These are phyloP conservation scores for Coccomyxa sp. DNA, from an alignment of 139 green algal genomes.

Conservation along the genomic window DNA sequence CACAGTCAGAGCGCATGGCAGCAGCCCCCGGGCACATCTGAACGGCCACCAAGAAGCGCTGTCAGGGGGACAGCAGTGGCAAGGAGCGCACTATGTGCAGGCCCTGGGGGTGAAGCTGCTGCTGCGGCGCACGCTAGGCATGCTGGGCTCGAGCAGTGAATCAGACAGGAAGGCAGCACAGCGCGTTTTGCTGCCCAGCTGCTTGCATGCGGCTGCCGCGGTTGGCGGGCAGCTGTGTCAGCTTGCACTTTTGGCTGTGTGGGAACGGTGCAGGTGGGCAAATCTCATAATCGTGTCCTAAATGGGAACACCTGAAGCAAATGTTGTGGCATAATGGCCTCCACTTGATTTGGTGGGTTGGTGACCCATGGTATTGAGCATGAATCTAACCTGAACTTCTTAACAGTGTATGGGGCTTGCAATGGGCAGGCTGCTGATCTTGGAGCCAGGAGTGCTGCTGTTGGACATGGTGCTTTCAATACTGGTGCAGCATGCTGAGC, in stretches of 20 bases:
- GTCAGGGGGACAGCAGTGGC: neutral
- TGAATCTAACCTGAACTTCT: too few species aligned
- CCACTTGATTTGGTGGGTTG: too few species aligned
- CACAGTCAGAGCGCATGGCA: too few species aligned
- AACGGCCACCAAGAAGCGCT: too few species aligned
- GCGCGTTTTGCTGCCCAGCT: neutral
- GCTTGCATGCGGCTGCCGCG: neutral
- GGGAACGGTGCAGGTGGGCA: constrained; percentile 5
- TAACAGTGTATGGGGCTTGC: too few species aligned
- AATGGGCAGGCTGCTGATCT: too few species aligned
- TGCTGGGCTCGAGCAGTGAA: neutral
- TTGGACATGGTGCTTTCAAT: too few species aligned
- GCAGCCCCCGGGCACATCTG: too few species aligned
- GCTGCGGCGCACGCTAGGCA: neutral
- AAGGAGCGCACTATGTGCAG: neutral
- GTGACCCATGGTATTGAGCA: too few species aligned
- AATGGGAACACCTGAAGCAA: neutral
- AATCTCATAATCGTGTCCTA: neutral
- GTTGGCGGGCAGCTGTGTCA: neutral
- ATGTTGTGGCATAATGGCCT: too few species aligned
- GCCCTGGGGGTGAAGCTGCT: neutral
- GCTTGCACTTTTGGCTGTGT: neutral
- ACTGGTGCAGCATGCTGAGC: too few species aligned
- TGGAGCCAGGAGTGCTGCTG: too few species aligned
- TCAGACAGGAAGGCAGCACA: neutral